phyloP scores from a whole-genome alignment of 225 moss, liverwort and hornwort genomes.

The Sphagnum contortum region DNA sequence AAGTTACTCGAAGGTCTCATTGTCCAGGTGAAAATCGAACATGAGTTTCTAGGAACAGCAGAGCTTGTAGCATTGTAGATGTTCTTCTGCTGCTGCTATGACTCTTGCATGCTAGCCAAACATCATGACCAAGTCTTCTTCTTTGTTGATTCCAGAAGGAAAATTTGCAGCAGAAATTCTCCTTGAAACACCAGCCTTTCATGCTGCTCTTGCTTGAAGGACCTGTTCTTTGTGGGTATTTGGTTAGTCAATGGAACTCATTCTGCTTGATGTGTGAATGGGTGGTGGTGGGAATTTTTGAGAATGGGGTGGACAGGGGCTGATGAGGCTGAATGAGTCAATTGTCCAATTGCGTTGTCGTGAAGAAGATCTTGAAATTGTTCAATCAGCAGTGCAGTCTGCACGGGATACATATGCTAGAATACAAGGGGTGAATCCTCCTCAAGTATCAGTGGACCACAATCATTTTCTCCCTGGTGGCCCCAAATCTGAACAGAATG shows the following conservation, averaged over 20 bases:
- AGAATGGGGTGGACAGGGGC: constrained; percentile 18
- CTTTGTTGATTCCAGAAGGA: too few relatives aligned
- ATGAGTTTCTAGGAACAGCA: too few relatives aligned
- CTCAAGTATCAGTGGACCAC: constrained; percentile 51
- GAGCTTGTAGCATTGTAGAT: too few relatives aligned
- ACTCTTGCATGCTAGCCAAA: not conserved
- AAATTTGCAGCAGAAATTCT: not conserved
- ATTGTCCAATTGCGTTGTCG: constrained; percentile 68
- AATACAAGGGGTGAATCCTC: constrained; percentile 28
- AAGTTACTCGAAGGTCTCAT: constrained; percentile 55
- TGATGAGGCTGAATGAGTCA: constrained; percentile 58
- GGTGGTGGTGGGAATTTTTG: too few relatives aligned
- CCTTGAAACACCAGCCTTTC: not conserved
- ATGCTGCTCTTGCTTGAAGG: not conserved
- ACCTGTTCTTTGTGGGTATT: not conserved
- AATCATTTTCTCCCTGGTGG: constrained; percentile 62
- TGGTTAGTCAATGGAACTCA: too few relatives aligned
- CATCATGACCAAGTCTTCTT: not conserved
- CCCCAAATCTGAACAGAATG: constrained; percentile 42
- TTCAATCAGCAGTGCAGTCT: constrained; percentile 47
- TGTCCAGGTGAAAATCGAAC: constrained; percentile 23
- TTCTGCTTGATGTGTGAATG: too few relatives aligned
- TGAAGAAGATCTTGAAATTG: constrained; percentile 43
- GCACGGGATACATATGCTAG: constrained; percentile 43
- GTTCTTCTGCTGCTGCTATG: too few relatives aligned